A percentile compares a stretch with the other conserved stretches of the same genome.
phyloP scores from a whole-genome alignment of 169 alveolate species.

The Eimeria sp. region DNA sequence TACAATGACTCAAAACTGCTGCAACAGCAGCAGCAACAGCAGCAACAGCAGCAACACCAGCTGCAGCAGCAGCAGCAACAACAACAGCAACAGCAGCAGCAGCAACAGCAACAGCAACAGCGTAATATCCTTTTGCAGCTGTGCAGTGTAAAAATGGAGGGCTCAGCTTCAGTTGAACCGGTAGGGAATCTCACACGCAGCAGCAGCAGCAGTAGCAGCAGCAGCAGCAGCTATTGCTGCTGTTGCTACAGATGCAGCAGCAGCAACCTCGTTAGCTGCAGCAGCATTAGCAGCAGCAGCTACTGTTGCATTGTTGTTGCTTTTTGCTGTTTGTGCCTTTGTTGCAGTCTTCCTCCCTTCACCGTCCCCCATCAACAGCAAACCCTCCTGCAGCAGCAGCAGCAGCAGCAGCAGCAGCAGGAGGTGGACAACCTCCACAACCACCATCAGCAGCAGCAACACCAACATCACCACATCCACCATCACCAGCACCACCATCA shows the following conservation, averaged over 20 bases:
- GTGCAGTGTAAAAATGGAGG: background rate
- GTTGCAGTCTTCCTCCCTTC: background rate
- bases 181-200: background rate
- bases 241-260: background rate
- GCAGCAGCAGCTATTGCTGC: background rate
- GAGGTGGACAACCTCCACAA: too few species aligned
- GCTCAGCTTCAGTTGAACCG: background rate
- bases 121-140: background rate
- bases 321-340: background rate
- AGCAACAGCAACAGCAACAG: background rate
- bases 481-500: background rate
- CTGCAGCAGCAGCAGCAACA: background rate
- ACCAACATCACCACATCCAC: background rate
- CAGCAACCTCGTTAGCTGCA: too few species aligned
- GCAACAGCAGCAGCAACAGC: conserved; percentile 1
- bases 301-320: background rate
- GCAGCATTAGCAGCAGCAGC: too few species aligned
- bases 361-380: too few species aligned
- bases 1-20: background rate
- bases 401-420: too few species aligned
- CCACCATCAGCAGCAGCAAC: too few species aligned
- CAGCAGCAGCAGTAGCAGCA: conserved; percentile 56
- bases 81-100: background rate
- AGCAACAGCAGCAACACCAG: background rate
- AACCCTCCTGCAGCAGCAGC: too few species aligned